Base-by-base conservation (phyloP, 2,329 filamentous ascomycete species). In the Fusarium fujikuroi region DNA sequence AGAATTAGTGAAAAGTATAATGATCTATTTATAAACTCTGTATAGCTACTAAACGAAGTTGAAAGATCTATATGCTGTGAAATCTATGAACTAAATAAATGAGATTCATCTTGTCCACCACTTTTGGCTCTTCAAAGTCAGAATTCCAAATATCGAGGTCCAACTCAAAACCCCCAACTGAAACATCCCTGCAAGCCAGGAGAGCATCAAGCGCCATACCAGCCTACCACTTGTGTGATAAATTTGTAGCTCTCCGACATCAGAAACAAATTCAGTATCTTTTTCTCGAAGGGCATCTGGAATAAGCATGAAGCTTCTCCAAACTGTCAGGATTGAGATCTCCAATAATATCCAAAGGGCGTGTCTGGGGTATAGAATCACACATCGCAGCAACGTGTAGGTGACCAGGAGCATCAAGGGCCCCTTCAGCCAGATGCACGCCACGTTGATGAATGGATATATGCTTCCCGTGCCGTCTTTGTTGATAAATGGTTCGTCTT, bases 1-100 rank as follows among this genome's bases (percentile, higher is more conserved):
- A 34, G 2, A 23, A 2, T 34, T 50, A 19, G 30, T 34, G 6
- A 23, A 34, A 34, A 50, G 47, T 23, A 9, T 34, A 23, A 23
- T 23, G n/a, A 32, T 34, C 16, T 34, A 50, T 50, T 34, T 34
- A n/a, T 53, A 16, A 21, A 11, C 3, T 52, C 18, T 53, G 6
- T 19, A 10, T 6, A 7, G 10, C 12, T 21, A 16, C 9, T 25
- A 1, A 21, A 28, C 0, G 0, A 18, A 34, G 8, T 15, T 0
- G 30, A 50, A 50, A 2, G 3, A 10, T 50, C 25, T 10, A 34
- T 19, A 34, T 19, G 6, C 4, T 2, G 19, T 34, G 3, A 15
- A 5, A 2, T 34, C 3, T 23, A 5, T 50, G 19, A 14, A 5
- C 8, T 16, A 28, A 23, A 16, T 9, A 37, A 18, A 11, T 5